phyloP scores from a whole-genome alignment of 1,139 yeast species.

The Saccharomycopsis hybrid region DNA sequence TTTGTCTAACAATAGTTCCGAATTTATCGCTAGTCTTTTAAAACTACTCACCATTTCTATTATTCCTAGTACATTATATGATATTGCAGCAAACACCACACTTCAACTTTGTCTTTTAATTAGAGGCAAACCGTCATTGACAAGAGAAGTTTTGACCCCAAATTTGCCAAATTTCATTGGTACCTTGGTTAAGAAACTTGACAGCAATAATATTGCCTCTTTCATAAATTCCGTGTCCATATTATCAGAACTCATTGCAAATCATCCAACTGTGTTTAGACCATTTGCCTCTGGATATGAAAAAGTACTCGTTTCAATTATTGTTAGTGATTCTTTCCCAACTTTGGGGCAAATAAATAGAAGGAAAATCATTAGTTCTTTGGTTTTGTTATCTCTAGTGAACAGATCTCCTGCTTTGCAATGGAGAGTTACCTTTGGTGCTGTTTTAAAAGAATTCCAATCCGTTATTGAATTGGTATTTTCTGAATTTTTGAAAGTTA shows the following conservation, averaged over 20 bases:
- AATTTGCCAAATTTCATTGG: slow-evolving; percentile 59
- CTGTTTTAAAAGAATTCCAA: slow-evolving; percentile 39
- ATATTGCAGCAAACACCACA: slow-evolving; percentile 24
- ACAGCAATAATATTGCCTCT: slow-evolving; percentile 33
- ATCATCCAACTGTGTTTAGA: slow-evolving; percentile 72
- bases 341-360: neutral
- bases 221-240: slow-evolving; percentile 10
- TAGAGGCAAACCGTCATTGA: slow-evolving; percentile 75
- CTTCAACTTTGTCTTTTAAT: slow-evolving; percentile 47
- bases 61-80: slow-evolving; percentile 25
- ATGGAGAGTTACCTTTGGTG: slow-evolving; percentile 41
- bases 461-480: slow-evolving; percentile 45
- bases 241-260: slow-evolving; percentile 35
- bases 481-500: slow-evolving; percentile 49
- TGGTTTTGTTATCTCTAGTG: slow-evolving; percentile 57
- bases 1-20: slow-evolving; percentile 52
- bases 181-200: slow-evolving; percentile 38
- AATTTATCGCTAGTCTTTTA: slow-evolving; percentile 48
- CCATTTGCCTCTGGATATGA: slow-evolving; percentile 66
- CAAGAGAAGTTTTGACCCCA: slow-evolving; percentile 82
- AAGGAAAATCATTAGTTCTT: slow-evolving; percentile 38
- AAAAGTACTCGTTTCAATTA: slow-evolving; percentile 35
- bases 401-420: slow-evolving; percentile 35
- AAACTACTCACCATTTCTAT: slow-evolving; percentile 36
- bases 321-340: slow-evolving; percentile 27